Base-by-base conservation (phyloP, 257 asterid genomes). In the Lantana camara region DNA sequence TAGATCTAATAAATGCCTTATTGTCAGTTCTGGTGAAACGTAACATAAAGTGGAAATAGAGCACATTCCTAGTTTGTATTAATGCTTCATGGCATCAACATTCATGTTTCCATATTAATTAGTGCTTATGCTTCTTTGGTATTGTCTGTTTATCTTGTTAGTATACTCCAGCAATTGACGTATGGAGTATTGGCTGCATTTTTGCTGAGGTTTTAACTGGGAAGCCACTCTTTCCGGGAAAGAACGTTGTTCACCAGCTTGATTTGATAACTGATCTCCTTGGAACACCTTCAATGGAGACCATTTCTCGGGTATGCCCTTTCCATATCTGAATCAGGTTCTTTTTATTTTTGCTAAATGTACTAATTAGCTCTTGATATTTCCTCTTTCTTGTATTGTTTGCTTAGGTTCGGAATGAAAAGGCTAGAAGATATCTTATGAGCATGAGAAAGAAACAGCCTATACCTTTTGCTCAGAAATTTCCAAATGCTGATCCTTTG, bases 161-260 rank as follows among this genome's bases (percentile, higher is more conserved):
- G 97, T 91, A 91, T 81, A 91, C 97, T 47, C 89, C 97, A 30
- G 97, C 97, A 46, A 91, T 91, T 68, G 97, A 91, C 74, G 79
- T 91, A 61, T 91, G 97, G 97, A 88, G 97, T 68, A 88, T 91
- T 51, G 96, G 97, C 65, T 91, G 96, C 81, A 91, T 91, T 62
- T 88, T 91, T 61, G 97, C 97, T 15, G 97, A 91, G 81, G 96
- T 88, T 68, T 70, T 91, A 68, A 85, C 85, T 1, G 97, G 96
- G 78, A 88, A 78, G 71, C 97, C 96, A 7, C 79, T 91, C 32
- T 91, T 91, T 66, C 96, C 96, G 13, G 97, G 97, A 29, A 91
- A 91, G 74, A 91, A 82, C 73, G 94, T 91, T 49, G 97, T 88
- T 68, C 96, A 88, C 73, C 96, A 91, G 77, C 88, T 90, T 56